Evolutionary conservation across 257 asterid species (phyloP).

Genomic region (Rehmannia glutinosa): DNA sequence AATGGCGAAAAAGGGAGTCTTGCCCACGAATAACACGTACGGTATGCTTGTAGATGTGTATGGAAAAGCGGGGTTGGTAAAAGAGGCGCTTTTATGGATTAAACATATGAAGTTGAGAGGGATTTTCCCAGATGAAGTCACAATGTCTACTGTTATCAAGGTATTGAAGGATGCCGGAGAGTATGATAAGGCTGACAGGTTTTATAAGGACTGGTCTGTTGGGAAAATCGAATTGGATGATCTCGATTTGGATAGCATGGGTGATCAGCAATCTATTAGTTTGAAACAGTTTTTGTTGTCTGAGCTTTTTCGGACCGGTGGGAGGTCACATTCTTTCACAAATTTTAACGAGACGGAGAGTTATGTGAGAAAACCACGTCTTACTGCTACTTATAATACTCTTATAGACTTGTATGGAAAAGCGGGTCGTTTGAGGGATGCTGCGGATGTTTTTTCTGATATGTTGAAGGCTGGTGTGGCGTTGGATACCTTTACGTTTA

Average conservation of each 20-base stretch:
- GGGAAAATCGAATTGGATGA: constrained; percentile 70
- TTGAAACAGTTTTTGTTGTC: constrained; percentile 71
- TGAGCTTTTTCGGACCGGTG: constrained; percentile 83
- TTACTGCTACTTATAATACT: constrained; percentile 78
- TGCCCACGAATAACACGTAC: constrained; percentile 80
- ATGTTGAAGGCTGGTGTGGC: constrained; percentile 82
- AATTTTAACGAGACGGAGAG: constrained; percentile 32
- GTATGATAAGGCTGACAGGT: constrained; percentile 62
- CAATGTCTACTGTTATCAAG: constrained; percentile 82
- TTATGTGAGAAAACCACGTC: constrained; percentile 43
- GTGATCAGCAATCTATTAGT: constrained; percentile 52
- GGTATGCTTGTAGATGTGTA: constrained; percentile 95
- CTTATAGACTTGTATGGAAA: constrained; percentile 91
- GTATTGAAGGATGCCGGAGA: constrained; percentile 84
- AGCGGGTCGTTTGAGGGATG: constrained; percentile 79
- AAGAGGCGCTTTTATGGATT: constrained; percentile 86
- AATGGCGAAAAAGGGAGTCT: constrained; percentile 66
- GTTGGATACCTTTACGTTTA: constrained; percentile 69
- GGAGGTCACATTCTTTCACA: constrained; percentile 33
- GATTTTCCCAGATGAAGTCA: constrained; percentile 82
- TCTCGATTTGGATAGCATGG: constrained; percentile 60
- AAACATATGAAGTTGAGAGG: constrained; percentile 88
- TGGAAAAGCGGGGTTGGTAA: constrained; percentile 85
- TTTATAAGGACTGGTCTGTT: constrained; percentile 72
- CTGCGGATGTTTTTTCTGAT: constrained; percentile 69